Evolutionary conservation across 2,329 filamentous ascomycete genomes (phyloP).

Genomic region (Pestalotiopsis sp.): DNA sequence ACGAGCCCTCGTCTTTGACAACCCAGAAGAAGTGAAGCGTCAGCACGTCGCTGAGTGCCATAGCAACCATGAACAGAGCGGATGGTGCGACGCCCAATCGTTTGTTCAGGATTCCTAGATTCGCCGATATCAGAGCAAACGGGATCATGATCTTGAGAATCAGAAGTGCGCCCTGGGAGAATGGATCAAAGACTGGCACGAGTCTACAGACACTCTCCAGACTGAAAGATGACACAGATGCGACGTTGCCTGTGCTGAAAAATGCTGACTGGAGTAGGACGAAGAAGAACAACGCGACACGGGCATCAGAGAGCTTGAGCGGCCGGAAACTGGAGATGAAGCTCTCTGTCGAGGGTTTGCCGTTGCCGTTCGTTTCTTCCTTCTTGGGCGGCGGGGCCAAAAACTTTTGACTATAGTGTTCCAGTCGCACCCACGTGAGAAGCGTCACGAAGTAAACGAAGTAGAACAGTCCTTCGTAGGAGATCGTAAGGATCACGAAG

Average conservation of each 20-base stretch:
- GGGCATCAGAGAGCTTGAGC: constrained; percentile 78
- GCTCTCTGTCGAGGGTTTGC: constrained; percentile 17
- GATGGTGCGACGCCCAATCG: constrained; percentile 82
- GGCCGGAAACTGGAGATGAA: constrained; percentile 54
- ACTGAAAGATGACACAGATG: constrained; percentile 90
- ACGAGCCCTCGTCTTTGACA: constrained; percentile 93
- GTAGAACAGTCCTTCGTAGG: constrained; percentile 96
- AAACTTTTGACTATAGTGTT: constrained; percentile 70
- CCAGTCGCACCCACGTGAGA: constrained; percentile 88
- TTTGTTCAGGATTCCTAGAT: constrained; percentile 89
- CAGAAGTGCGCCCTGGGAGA: constrained; percentile 84
- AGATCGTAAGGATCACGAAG: constrained; percentile 95
- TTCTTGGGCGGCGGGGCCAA: constrained; percentile 27
- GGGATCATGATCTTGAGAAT: constrained; percentile 90
- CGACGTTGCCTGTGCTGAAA: constrained; percentile 95
- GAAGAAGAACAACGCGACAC: constrained; percentile 92
- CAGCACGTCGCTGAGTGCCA: constrained; percentile 87
- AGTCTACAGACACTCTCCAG: constrained; percentile 87
- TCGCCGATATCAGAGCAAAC: constrained; percentile 89
- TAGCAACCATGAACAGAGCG: constrained; percentile 91
- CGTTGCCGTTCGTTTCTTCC: constrained; percentile 17
- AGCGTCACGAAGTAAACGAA: constrained; percentile 82
- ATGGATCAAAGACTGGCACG: constrained; percentile 90
- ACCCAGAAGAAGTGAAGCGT: constrained; percentile 98
- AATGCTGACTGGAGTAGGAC: constrained; percentile 93